A percentile compares a stretch with the other conserved stretches of the same genome.
These are phyloP conservation scores for Alternaria brassicicola DNA, from an alignment of 2,329 filamentous ascomycete species.

Conservation along the genomic window DNA sequence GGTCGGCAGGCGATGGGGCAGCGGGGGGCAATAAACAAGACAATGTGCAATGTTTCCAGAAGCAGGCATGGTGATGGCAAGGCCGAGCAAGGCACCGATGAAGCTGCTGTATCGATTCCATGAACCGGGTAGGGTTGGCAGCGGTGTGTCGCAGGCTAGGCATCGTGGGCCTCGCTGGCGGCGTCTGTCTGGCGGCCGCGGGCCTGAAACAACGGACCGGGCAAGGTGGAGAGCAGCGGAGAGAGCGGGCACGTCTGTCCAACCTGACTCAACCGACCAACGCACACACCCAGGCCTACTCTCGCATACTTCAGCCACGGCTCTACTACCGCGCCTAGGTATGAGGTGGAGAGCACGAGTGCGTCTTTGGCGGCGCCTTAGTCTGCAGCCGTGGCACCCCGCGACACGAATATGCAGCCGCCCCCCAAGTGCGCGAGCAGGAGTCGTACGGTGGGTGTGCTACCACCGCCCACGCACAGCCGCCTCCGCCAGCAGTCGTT, in stretches of 20 bases:
- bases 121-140: slow-evolving; percentile 14
- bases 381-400: slow-evolving; percentile 28
- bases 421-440: slow-evolving; percentile 13
- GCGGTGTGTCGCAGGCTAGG: slow-evolving; percentile 35
- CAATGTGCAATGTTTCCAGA: slow-evolving; percentile 20
- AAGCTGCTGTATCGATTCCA: slow-evolving; percentile 6
- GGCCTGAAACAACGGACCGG: slow-evolving; percentile 36
- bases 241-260: slow-evolving; percentile 17
- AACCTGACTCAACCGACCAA: slow-evolving; percentile 6
- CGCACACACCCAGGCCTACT: slow-evolving; percentile 25
- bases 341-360: slow-evolving; percentile 15
- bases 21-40: background rate
- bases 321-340: slow-evolving; percentile 16
- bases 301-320: slow-evolving; percentile 20
- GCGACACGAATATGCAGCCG: slow-evolving; percentile 29
- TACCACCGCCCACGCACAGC: too few species aligned
- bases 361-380: slow-evolving; percentile 21
- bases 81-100: background rate
- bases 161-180: slow-evolving; percentile 13
- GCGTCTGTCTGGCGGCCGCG: slow-evolving; percentile 22
- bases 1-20: slow-evolving; percentile 4
- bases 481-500: slow-evolving; percentile 6
- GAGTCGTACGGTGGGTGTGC: slow-evolving; percentile 20
- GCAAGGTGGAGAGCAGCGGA: slow-evolving; percentile 26
- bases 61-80: slow-evolving; percentile 9